Conservation (phyloP, 2,329 filamentous ascomycete genomes). For the Stachybotrys echinatus region DNA sequence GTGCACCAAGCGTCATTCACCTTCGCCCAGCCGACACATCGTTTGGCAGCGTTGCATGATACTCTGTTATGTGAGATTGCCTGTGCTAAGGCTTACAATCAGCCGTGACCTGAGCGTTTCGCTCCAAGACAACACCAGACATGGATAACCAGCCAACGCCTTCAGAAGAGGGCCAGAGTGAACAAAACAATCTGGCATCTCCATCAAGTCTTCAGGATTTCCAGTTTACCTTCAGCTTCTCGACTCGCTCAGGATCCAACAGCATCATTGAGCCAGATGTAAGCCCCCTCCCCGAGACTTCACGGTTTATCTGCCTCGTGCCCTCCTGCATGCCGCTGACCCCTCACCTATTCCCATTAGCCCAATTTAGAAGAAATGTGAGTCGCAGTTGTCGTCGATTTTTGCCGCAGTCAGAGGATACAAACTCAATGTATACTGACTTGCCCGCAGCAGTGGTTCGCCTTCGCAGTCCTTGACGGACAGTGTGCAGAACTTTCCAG, state of each 20-base stretch:
- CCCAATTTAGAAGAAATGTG: slow-evolving; percentile 16
- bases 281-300: slow-evolving; percentile 9
- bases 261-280: slow-evolving; percentile 28
- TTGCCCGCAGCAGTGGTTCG: slow-evolving; percentile 11
- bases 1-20: no score
- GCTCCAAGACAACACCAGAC: not conserved
- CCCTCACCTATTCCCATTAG: slow-evolving; percentile 7
- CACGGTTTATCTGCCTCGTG: not conserved
- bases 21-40: no score
- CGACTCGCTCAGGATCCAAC: slow-evolving; percentile 15
- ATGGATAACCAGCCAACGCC: not conserved
- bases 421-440: not conserved
- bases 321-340: slow-evolving; percentile 10
- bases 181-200: not conserved
- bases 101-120: no score
- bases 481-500: slow-evolving; percentile 34
- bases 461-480: slow-evolving; percentile 32
- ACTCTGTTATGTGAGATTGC: no score
- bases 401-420: not conserved
- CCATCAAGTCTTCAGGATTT: not conserved
- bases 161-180: not conserved
- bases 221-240: not conserved
- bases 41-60: no score
- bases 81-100: no score
- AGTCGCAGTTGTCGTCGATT: slow-evolving; percentile 3